Evolutionary conservation across 805 yeast species (phyloP).

Genomic region (Sugiyamaella marilandica): DNA sequence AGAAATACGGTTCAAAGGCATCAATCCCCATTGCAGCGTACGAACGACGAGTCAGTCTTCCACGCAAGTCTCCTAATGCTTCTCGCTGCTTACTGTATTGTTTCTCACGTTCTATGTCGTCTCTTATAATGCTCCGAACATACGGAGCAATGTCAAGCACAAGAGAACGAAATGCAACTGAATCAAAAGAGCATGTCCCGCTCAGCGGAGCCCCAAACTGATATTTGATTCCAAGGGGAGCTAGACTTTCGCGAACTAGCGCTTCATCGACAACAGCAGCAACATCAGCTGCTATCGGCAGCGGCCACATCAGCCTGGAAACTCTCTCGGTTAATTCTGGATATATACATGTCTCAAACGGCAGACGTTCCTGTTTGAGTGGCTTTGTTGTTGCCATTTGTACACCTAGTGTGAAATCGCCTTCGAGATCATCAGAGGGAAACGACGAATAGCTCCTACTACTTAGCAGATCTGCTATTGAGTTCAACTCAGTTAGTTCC

Average conservation of each 20-base stretch:
- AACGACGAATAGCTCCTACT: neutral
- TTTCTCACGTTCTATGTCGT: constrained; percentile 18
- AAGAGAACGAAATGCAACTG: constrained; percentile 9
- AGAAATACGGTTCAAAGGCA: constrained; percentile 15
- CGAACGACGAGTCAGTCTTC: constrained; percentile 21
- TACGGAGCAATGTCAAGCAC: constrained; percentile 28
- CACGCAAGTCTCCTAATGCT: neutral
- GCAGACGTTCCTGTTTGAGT: constrained; percentile 7
- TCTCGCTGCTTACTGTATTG: neutral
- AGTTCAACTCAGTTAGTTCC: neutral
- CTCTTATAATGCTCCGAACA: constrained; percentile 28
- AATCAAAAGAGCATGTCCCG: constrained; percentile 9
- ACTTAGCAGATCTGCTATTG: neutral
- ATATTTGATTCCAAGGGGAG: constrained; percentile 8
- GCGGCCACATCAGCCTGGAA: neutral
- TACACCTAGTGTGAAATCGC: constrained; percentile 4
- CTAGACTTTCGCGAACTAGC: constrained; percentile 11
- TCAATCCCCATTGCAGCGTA: constrained; percentile 23
- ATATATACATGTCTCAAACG: constrained; percentile 10
- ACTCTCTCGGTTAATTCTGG: neutral
- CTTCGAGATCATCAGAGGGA: neutral
- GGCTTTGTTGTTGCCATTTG: constrained; percentile 5
- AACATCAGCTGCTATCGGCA: neutral
- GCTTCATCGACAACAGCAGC: constrained; percentile 3
- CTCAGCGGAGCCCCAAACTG: neutral